These are phyloP conservation scores for Trifolium fragiferum DNA, from an alignment of 306 rosid species.

Conservation along the genomic window DNA sequence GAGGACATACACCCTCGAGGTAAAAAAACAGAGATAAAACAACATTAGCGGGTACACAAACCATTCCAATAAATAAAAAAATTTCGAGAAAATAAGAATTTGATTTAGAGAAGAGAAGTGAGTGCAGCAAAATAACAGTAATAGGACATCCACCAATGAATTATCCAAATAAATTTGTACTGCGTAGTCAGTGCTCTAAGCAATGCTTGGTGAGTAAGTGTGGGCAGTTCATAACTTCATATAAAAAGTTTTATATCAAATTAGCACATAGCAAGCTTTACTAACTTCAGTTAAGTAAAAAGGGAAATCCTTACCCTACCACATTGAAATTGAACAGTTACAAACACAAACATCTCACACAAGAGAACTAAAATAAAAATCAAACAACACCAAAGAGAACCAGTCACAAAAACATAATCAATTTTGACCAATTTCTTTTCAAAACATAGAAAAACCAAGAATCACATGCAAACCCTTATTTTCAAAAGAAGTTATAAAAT, in stretches of 20 bases:
- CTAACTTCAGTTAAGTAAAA: neutral
- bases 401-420: neutral
- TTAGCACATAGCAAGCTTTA: conserved; percentile 7
- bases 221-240: neutral
- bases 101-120: conserved; percentile 1
- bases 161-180: conserved; percentile 11
- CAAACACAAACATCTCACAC: conserved; percentile 13
- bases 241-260: conserved; percentile 6
- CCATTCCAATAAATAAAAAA: conserved; percentile 4
- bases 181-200: conserved; percentile 7
- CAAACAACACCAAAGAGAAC: conserved; percentile 8
- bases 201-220: neutral
- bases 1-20: neutral
- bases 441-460: neutral
- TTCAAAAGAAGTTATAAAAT: conserved; percentile 6
- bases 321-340: conserved; percentile 10
- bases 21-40: conserved; percentile 9
- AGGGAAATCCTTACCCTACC: neutral
- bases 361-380: conserved; percentile 18
- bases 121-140: neutral
- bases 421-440: neutral
- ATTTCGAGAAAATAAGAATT: neutral
- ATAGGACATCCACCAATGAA: conserved; percentile 29
- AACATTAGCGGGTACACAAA: neutral
- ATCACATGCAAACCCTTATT: neutral